Percentiles rank a stretch among this genome's conserved stretches.
These are phyloP conservation scores for Carex pumila DNA, from an alignment of 176 grass and related monocot species.

Conservation along the genomic window DNA sequence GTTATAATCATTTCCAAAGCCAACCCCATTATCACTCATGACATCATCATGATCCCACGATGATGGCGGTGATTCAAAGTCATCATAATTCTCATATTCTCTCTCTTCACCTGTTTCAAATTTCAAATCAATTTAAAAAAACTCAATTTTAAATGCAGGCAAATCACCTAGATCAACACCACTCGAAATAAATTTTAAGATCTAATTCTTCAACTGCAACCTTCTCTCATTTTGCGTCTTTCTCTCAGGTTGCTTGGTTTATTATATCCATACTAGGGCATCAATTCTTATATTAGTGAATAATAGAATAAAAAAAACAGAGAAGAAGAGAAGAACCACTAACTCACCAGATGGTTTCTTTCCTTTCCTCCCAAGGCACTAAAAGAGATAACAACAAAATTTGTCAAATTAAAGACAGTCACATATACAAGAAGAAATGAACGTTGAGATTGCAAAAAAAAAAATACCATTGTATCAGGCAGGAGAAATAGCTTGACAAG, in stretches of 20 bases:
- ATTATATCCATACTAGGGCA: not conserved
- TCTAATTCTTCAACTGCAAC: not conserved
- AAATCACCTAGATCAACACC: too few species aligned
- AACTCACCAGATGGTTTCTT: slow-evolving; percentile 48
- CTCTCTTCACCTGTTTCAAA: slow-evolving; percentile 37
- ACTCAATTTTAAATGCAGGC: not conserved
- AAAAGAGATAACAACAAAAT: slow-evolving; percentile 28
- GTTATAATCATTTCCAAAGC: slow-evolving; percentile 47
- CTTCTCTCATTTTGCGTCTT: not conserved
- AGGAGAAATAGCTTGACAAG: slow-evolving; percentile 92
- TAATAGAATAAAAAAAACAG: slow-evolving; percentile 18
- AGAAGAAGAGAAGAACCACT: not conserved
- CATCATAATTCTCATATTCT: slow-evolving; percentile 33
- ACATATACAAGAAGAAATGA: not conserved
- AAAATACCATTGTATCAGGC: slow-evolving; percentile 67
- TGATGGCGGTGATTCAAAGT: slow-evolving; percentile 23
- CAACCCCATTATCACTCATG: slow-evolving; percentile 32
- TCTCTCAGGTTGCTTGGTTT: not conserved
- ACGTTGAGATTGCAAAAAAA: not conserved
- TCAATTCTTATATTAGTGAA: not conserved
- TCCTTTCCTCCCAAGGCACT: slow-evolving; percentile 62
- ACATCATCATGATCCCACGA: slow-evolving; percentile 64
- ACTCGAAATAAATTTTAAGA: not conserved
- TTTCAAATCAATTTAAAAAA: not conserved
- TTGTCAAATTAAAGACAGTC: slow-evolving; percentile 13